Evolutionary conservation across 108 stramenopile species (phyloP).

Genomic region (Nitzschia putrida): DNA sequence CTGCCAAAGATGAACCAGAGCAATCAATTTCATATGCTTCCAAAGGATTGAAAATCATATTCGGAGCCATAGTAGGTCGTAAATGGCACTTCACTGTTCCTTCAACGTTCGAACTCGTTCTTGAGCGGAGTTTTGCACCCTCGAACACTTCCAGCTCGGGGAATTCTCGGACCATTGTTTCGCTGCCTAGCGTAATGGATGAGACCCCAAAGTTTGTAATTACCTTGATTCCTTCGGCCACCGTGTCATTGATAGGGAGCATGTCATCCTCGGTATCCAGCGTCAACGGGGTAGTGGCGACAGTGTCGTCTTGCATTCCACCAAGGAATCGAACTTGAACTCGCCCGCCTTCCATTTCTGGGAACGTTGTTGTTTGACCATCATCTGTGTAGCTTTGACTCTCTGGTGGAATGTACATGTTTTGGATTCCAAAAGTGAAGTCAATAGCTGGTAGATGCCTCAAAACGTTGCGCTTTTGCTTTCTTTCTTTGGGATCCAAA

Average conservation of each 20-base stretch:
- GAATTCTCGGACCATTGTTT: constrained; percentile 84
- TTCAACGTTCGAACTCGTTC: constrained; percentile 64
- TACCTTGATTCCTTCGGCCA: constrained; percentile 77
- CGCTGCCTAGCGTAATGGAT: constrained; percentile 61
- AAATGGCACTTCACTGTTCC: constrained; percentile 72
- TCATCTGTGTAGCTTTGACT: constrained; percentile 79
- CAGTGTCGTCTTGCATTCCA: constrained; percentile 45
- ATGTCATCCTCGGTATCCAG: constrained; percentile 4
- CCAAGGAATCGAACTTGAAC: constrained; percentile 69
- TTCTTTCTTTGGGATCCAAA: constrained; percentile 70
- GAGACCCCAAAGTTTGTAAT: constrained; percentile 74
- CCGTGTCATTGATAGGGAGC: constrained; percentile 9
- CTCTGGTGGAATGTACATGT: constrained; percentile 80
- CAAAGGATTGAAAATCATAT: constrained; percentile 78
- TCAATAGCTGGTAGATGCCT: constrained; percentile 85
- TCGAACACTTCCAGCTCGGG: constrained; percentile 89
- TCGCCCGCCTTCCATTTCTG: constrained; percentile 77
- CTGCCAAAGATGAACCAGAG: constrained; percentile 62
- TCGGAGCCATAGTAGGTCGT: constrained; percentile 76
- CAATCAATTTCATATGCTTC: constrained; percentile 90
- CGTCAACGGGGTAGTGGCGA: constrained; percentile 27
- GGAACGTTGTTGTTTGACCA: constrained; percentile 74
- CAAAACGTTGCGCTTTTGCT: constrained; percentile 77
- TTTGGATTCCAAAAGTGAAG: constrained; percentile 77
- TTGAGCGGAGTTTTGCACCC: constrained; percentile 57